phyloP scores from a whole-genome alignment of 2,329 filamentous ascomycete genomes.

The Botrytis deweyae region DNA sequence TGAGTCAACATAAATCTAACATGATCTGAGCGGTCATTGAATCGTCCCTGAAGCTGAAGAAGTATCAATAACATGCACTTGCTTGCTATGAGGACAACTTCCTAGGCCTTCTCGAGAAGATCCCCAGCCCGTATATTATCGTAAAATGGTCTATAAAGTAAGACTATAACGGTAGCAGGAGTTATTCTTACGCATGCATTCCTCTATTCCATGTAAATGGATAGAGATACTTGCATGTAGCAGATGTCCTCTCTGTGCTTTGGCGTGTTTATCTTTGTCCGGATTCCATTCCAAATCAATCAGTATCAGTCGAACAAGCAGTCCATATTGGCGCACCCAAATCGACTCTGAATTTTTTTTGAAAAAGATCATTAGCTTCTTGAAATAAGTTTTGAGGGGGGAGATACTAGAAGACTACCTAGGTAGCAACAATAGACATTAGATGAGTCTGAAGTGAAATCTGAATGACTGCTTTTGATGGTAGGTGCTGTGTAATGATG shows the following conservation, averaged over 20 bases:
- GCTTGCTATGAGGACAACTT: neutral
- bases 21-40: neutral
- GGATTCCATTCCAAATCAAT: neutral
- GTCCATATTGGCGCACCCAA: neutral
- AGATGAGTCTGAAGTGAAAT: too few species aligned
- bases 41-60: neutral
- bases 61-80: neutral
- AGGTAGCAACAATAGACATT: too few species aligned
- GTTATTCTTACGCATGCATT: neutral
- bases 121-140: neutral
- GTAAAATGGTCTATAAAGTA: neutral
- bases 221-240: neutral
- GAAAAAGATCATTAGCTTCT: too few species aligned
- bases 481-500: too few species aligned
- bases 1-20: neutral
- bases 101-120: neutral
- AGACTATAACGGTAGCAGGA: neutral
- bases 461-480: too few species aligned
- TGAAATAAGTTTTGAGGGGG: too few species aligned
- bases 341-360: too few species aligned
- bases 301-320: neutral
- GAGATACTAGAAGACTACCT: too few species aligned
- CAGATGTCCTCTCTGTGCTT: neutral
- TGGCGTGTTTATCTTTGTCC: neutral
- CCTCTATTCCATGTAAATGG: neutral